Conservation (phyloP, 306 rosid genomes). For the Dryas drummondii region DNA sequence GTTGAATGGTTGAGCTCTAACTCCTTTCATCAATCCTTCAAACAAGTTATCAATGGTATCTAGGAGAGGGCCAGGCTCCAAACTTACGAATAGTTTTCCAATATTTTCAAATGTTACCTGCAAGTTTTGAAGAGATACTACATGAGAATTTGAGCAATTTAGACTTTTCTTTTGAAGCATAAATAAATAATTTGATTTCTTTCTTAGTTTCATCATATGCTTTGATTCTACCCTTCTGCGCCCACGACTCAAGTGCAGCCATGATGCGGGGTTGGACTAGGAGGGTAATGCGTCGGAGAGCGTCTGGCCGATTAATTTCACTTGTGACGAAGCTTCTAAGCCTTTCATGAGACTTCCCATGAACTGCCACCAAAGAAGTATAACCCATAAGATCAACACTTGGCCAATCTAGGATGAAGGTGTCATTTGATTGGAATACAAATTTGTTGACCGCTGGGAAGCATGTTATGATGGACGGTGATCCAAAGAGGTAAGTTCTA, state of each 20-base stretch:
- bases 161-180: no score
- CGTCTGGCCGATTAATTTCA: conserved; percentile 13
- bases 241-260: conserved; percentile 19
- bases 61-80: conserved; percentile 24
- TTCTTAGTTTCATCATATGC: conserved; percentile 18
- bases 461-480: conserved; percentile 36
- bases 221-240: conserved; percentile 20
- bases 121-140: no score
- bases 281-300: conserved; percentile 18
- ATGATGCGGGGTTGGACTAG: conserved; percentile 27
- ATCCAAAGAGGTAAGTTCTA: conserved; percentile 32
- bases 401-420: conserved; percentile 21
- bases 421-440: conserved; percentile 11
- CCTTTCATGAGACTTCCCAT: conserved; percentile 27
- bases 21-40: conserved; percentile 19
- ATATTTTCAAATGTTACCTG: conserved; percentile 30
- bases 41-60: conserved; percentile 18
- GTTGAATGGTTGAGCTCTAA: conserved; percentile 40
- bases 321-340: conserved; percentile 8
- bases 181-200: neutral
- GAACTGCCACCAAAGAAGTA: conserved; percentile 23
- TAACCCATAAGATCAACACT: conserved; percentile 13
- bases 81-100: conserved; percentile 17
- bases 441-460: conserved; percentile 24
- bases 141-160: no score